phyloP scores from a whole-genome alignment of 2,329 filamentous ascomycete genomes.

The Elsinoe ampelina region DNA sequence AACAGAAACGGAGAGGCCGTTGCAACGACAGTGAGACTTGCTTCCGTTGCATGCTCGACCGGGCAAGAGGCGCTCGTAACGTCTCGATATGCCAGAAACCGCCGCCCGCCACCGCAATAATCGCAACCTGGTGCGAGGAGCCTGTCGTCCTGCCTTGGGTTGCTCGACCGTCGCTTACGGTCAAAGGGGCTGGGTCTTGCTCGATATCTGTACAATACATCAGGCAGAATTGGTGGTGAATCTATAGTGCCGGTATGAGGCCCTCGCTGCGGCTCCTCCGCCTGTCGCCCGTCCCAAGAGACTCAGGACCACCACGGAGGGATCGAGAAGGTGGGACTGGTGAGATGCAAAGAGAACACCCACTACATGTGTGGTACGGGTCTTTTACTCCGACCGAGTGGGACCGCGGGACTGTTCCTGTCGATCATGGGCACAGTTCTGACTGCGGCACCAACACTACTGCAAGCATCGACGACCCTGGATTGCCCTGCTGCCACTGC shows the following conservation, averaged over 20 bases:
- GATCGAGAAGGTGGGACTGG: background rate
- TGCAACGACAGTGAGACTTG: constrained; percentile 12
- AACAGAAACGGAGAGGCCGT: constrained; percentile 12
- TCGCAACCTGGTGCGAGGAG: background rate
- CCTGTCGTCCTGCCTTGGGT: background rate
- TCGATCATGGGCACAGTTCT: background rate
- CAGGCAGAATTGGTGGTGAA: background rate
- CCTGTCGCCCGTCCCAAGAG: background rate
- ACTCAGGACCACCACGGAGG: background rate
- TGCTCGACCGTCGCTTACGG: background rate
- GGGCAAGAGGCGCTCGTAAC: constrained; percentile 8
- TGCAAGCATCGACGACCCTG: background rate
- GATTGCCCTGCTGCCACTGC: background rate
- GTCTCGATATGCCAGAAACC: constrained; percentile 13
- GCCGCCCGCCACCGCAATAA: constrained; percentile 7
- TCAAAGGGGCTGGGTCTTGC: background rate
- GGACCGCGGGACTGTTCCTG: background rate
- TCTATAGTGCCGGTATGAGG: constrained; percentile 3
- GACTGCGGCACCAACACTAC: background rate
- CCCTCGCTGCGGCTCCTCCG: background rate
- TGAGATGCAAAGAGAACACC: background rate
- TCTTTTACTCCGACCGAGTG: background rate
- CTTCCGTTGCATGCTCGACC: constrained; percentile 9
- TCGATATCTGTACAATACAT: background rate
- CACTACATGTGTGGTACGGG: background rate